phyloP scores from a whole-genome alignment of 768 basidiomycete species.

The Suillus subluteus region DNA sequence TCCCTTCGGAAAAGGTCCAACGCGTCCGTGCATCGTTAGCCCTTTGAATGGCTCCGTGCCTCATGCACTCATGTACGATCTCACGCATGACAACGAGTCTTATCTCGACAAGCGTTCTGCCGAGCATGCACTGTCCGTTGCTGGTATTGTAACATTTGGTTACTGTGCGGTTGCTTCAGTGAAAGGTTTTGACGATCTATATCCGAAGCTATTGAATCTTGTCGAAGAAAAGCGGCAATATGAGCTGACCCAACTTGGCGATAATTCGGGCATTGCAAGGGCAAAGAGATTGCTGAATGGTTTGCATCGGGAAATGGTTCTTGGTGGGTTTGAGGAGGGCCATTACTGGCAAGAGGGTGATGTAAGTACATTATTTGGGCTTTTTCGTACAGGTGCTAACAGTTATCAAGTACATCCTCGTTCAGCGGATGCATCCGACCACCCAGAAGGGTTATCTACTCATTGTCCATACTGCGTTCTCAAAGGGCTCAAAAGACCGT shows the following conservation, averaged over 20 bases:
- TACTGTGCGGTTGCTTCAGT: constrained; percentile 89
- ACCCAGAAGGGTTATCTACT: constrained; percentile 93
- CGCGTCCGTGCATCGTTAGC: constrained; percentile 71
- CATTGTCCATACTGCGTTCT: constrained; percentile 91
- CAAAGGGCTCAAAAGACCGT: constrained; percentile 78
- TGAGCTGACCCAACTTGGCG: constrained; percentile 61
- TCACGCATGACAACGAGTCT: constrained; percentile 98
- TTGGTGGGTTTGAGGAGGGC: constrained; percentile 86
- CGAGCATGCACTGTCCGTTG: constrained; percentile 94
- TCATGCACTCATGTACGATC: constrained; percentile 93
- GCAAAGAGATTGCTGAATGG: constrained; percentile 80
- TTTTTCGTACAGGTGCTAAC: constrained; percentile 12
- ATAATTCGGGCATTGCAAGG: constrained; percentile 58
- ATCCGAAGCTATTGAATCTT: constrained; percentile 91
- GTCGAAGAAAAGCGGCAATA: constrained; percentile 85
- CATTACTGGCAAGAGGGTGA: constrained; percentile 97
- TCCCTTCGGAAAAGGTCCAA: constrained; percentile 81
- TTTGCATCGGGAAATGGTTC: constrained; percentile 89
- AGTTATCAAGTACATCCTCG: constrained; percentile 77
- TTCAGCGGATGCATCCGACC: constrained; percentile 88
- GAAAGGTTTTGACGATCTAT: constrained; percentile 97
- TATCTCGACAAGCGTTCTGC: constrained; percentile 88
- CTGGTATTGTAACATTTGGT: constrained; percentile 90
- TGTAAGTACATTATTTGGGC: constrained; percentile 49
- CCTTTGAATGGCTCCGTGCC: constrained; percentile 86